Evolutionary conservation across 75 land plant species (phyloP), one percentile per base, ranked within the genome.

Genomic region (Pinus albicaulis): DNA sequence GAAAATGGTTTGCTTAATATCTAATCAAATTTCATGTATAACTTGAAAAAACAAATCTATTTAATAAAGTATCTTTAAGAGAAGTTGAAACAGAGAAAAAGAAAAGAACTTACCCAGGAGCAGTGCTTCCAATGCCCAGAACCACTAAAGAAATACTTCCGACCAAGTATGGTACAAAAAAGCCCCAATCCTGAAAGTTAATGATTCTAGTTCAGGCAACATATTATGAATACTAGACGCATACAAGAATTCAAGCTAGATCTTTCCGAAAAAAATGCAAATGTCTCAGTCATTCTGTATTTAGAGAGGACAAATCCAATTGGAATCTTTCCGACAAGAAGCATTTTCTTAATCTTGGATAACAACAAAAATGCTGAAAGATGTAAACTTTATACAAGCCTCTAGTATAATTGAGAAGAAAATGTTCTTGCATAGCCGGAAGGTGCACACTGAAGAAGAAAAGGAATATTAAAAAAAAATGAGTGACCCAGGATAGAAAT

Each of bases 141-240:
- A 96, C 99, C 56, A 92, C 76, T 31, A 96, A 80, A 44, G 99
- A 93, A 58, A 93, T 88, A 55, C 92, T 87, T 61, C 98, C 99
- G 66, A 96, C 76, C 77, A 96, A 78, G 74, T 96, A 96, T 4
- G 99, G 99, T 60, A 94, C 95, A 84, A 96, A 96, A 70, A 96
- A 96, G 23, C 99, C 99, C 99, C 99, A 96, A 57, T 96, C 99
- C 96, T 93, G 79, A 34, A 44, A 81, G 13, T 71, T 26, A 73
- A 48, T 74, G 25, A 22, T n/a, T 78, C 20, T 22, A 75, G 19
- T 60, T n/a, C 11, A 25, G 59, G 3, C 56, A 19, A 73, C 26
- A 7, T 25, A n/a, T 75, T 59, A 59, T 68, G 23, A 41, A 5
- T 8, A n/a, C 13, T 3, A 68, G n/a, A 41, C n/a, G 20, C 20